Evolutionary conservation across 495 filamentous ascomycete genomes (phyloP).

Genomic region (Penicillium dipodomyicola): DNA sequence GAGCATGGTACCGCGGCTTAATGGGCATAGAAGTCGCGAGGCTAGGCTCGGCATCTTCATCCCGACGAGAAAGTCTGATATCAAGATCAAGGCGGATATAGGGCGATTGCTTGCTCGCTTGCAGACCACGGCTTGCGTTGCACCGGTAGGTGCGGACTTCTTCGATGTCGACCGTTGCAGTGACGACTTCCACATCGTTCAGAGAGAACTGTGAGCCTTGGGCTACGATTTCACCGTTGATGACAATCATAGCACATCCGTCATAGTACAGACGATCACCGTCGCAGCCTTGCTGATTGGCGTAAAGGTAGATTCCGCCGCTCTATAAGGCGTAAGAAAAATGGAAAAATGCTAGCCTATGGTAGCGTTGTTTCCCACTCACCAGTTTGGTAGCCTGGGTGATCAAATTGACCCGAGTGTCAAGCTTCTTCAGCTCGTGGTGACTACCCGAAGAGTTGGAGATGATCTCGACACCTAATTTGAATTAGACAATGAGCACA

Average conservation of each 20-base stretch:
- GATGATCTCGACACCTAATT: conserved; percentile 64
- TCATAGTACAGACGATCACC: conserved; percentile 67
- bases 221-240: conserved; percentile 70
- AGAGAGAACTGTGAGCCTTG: conserved; percentile 73
- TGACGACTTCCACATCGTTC: conserved; percentile 80
- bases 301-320: conserved; percentile 76
- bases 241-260: conserved; percentile 74
- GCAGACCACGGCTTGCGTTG: conserved; percentile 38
- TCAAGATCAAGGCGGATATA: conserved; percentile 40
- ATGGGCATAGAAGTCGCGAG: conserved; percentile 43
- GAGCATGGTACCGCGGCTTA: conserved; percentile 53
- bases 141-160: conserved; percentile 51
- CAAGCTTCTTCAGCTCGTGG: conserved; percentile 71
- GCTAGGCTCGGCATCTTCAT: conserved; percentile 39
- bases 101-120: conserved; percentile 38
- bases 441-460: conserved; percentile 75
- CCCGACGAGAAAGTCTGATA: conserved; percentile 32
- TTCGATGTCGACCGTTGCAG: conserved; percentile 78
- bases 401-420: conserved; percentile 71
- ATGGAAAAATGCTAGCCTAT: background rate
- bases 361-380: background rate
- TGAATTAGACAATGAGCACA: conserved; percentile 16
- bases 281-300: conserved; percentile 73
- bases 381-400: conserved; percentile 68
- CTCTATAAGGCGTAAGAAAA: conserved; percentile 31